Percentiles rank a stretch among this genome's conserved stretches.
Evolutionary conservation across 306 rosid species (phyloP).

Genomic region (Senna tora): DNA sequence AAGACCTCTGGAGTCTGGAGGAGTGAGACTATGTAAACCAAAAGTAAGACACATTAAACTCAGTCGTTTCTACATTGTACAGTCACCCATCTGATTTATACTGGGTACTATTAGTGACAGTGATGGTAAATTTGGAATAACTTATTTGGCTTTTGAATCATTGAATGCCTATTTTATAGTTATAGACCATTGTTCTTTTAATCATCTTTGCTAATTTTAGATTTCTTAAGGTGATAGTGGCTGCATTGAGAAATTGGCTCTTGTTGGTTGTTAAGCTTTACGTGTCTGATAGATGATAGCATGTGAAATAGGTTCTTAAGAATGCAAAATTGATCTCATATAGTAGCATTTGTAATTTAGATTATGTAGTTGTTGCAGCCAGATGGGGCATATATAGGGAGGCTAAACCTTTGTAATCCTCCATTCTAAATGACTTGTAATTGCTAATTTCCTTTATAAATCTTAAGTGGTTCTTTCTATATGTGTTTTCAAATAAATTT

Average conservation of each 20-base stretch:
- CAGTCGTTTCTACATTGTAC: background rate
- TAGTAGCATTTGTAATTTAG: background rate
- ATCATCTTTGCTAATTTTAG: background rate
- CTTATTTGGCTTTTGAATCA: background rate
- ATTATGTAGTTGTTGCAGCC: background rate
- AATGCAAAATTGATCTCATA: background rate
- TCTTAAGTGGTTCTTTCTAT: background rate
- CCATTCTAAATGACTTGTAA: background rate
- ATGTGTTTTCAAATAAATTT: background rate
- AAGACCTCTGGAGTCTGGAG: constrained; percentile 1
- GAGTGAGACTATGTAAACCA: constrained; percentile 14
- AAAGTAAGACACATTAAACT: background rate
- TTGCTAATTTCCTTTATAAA: background rate
- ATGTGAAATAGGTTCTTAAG: background rate
- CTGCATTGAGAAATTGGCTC: background rate
- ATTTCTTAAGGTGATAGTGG: background rate
- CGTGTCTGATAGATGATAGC: background rate
- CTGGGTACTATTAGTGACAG: background rate
- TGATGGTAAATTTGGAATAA: background rate
- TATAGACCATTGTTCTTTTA: background rate
- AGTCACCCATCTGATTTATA: background rate
- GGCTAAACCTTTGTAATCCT: background rate
- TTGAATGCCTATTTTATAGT: background rate
- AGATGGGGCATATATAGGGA: background rate
- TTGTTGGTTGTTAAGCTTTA: background rate